Evolutionary conservation across 148 eudicot genomes (phyloP), one percentile per base, ranked within the genome.

Genomic region (Diospyros kaki): DNA sequence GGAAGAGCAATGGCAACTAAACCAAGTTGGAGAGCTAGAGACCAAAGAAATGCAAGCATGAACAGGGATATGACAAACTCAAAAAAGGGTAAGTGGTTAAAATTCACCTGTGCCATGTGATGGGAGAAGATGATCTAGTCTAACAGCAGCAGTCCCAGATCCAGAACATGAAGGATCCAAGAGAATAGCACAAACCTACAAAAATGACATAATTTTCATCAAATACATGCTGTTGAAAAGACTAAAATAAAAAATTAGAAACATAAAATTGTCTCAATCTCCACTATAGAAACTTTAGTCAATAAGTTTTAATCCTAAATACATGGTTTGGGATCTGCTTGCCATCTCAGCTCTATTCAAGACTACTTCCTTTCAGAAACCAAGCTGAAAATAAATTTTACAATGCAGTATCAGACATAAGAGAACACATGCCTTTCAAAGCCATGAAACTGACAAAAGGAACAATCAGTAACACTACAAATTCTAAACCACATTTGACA

Each of bases 131-230:
- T 96, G 90, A 86, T 96, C 99, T 78, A 96, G 73, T 88, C 99
- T 91, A 10, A 91, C 87, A 69, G 89, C 86, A 78, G 84, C 84
- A 71, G 98, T 96, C 82, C 99, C 99, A 62, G 99, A 96, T 79
- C 99, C 99, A 74, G 99, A 96, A 87, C 99, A 96, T 69, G 99
- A 96, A 68, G 99, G 99, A 84, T 96, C 99, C 73, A 96, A 84
- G 66, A 96, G 94, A 80, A 96, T 89, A 42, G 94, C 99, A 73
- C 82, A 90, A 75, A 93, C 86, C 99, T 96, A 87, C 39, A 75
- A 52, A 28, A 18, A 48, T 48, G 73, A 48, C 42, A 68, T 28
- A 28, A 28, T 28, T 28, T 0, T 28, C 18, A 39, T 15, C 3
- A 60, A 50, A 17, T 44, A 72, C 15, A 59, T 18, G 28, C 40